Evolutionary conservation across 257 asterid genomes (phyloP).

Genomic region (Henckelia pumila): DNA sequence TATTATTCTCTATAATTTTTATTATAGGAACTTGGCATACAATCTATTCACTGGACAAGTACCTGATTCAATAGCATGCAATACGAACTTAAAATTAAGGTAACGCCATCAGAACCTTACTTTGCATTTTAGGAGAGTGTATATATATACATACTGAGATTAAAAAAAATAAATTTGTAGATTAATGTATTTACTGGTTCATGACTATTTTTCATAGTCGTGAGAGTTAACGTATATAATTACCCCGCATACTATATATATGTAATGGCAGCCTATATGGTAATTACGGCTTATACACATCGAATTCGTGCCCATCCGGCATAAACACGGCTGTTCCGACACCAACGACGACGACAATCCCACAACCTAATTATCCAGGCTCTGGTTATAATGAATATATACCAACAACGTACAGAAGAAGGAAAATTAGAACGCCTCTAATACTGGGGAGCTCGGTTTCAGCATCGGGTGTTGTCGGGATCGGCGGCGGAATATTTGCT

Average conservation of each 20-base stretch:
- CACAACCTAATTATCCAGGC: not conserved
- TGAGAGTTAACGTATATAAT: too few species aligned
- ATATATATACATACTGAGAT: too few species aligned
- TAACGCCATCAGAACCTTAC: too few species aligned
- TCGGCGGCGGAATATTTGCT: constrained; percentile 30
- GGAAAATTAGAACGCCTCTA: constrained; percentile 24
- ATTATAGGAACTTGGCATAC: constrained; percentile 36
- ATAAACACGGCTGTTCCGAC: constrained; percentile 7
- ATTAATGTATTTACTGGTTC: too few species aligned
- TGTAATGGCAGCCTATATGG: constrained; percentile 19
- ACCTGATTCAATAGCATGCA: constrained; percentile 44
- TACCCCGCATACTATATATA: too few species aligned
- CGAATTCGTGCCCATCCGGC: constrained; percentile 8
- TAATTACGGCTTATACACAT: not conserved
- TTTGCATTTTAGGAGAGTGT: too few species aligned
- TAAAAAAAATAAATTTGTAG: too few species aligned
- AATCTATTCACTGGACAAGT: constrained; percentile 37
- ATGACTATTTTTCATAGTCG: too few species aligned
- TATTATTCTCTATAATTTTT: too few species aligned
- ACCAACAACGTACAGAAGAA: not conserved
- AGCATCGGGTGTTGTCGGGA: constrained; percentile 22
- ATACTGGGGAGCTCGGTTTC: constrained; percentile 28
- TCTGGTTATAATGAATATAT: not conserved
- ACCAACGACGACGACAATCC: not conserved
- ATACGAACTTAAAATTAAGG: constrained; percentile 37